Conservation (phyloP, 1,284 basidiomycete species). For the Pulveroboletus sp. region DNA sequence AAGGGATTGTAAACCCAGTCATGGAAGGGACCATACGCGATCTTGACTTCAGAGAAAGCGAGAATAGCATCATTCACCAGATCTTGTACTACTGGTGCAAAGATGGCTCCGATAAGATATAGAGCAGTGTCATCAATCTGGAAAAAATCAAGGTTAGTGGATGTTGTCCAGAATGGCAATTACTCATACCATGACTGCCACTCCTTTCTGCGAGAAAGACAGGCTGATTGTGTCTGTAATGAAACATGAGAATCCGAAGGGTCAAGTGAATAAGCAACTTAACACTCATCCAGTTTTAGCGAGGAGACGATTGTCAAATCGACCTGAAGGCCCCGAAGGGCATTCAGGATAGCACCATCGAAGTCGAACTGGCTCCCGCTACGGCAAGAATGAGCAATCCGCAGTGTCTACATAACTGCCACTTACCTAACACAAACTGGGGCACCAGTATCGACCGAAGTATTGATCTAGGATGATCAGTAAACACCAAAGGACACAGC, state of each 20-base stretch:
- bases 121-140: constrained; percentile 63
- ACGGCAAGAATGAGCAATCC: constrained; percentile 10
- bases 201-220: constrained; percentile 58
- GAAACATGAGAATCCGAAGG: constrained; percentile 1
- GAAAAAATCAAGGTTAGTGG: neutral
- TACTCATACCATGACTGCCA: constrained; percentile 52
- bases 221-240: constrained; percentile 52
- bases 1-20: constrained; percentile 55
- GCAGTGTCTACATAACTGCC: neutral
- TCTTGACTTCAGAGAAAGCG: constrained; percentile 57
- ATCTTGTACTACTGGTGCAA: constrained; percentile 62
- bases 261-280: constrained; percentile 13
- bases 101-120: constrained; percentile 67
- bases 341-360: constrained; percentile 56
- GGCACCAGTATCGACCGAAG: constrained; percentile 50
- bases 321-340: constrained; percentile 57
- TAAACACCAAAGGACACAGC: neutral
- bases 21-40: constrained; percentile 41
- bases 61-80: constrained; percentile 60
- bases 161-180: neutral
- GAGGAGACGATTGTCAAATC: constrained; percentile 47
- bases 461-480: constrained; percentile 41
- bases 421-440: constrained; percentile 54
- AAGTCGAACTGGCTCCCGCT: constrained; percentile 65
- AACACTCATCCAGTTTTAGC: constrained; percentile 60